phyloP scores from a whole-genome alignment of 495 filamentous ascomycete species.

The Aspergillus mulundensis region DNA sequence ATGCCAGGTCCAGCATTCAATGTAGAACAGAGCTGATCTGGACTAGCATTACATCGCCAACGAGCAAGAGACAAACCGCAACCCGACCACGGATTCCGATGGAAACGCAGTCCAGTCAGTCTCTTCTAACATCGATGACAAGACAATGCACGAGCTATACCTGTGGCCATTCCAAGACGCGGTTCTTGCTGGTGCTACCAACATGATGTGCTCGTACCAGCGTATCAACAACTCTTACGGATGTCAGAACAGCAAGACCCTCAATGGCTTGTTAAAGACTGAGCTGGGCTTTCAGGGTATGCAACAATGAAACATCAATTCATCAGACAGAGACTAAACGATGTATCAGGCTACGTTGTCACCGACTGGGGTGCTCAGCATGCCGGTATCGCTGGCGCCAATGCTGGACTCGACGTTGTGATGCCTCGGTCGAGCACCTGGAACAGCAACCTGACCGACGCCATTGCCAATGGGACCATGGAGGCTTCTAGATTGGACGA shows the following conservation, averaged over 20 bases:
- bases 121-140: slow-evolving; percentile 64
- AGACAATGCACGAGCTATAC: slow-evolving; percentile 69
- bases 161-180: slow-evolving; percentile 52
- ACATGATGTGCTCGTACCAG: slow-evolving; percentile 55
- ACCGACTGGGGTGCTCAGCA: slow-evolving; percentile 60
- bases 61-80: slow-evolving; percentile 78
- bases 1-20: no score
- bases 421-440: slow-evolving; percentile 50
- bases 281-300: slow-evolving; percentile 54
- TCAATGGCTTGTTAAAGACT: slow-evolving; percentile 56
- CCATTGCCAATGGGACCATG: slow-evolving; percentile 47
- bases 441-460: slow-evolving; percentile 50
- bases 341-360: slow-evolving; percentile 46
- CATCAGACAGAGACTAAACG: no score
- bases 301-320: no score
- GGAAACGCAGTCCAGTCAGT: slow-evolving; percentile 7
- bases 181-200: neutral
- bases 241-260: slow-evolving; percentile 55
- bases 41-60: slow-evolving; percentile 69
- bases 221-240: slow-evolving; percentile 57
- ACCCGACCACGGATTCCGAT: slow-evolving; percentile 36
- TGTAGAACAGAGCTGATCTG: no score
- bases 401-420: slow-evolving; percentile 56
- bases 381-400: slow-evolving; percentile 47
- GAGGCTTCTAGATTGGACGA: slow-evolving; percentile 45